Conservation (phyloP, 768 basidiomycete genomes). For the Phaffia tasmanica region DNA sequence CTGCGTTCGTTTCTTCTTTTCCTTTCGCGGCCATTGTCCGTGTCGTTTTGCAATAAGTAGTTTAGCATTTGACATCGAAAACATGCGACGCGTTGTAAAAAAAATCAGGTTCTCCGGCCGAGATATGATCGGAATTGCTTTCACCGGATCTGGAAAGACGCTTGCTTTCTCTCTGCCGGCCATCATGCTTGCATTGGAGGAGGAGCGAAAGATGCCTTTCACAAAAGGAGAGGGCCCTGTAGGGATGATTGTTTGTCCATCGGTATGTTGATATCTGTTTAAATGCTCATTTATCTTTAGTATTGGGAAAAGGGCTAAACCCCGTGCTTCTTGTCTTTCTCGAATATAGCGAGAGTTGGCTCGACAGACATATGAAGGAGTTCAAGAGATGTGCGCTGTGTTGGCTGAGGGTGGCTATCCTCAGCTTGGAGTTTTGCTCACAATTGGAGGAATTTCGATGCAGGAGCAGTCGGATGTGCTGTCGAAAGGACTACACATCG, state of each 20-base stretch:
- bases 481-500: slow-evolving; percentile 83
- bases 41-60: background rate
- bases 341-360: slow-evolving; percentile 64
- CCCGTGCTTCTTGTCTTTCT: background rate
- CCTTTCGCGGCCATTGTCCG: background rate
- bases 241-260: slow-evolving; percentile 92
- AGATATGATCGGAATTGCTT: slow-evolving; percentile 97
- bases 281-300: background rate
- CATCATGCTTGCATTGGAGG: slow-evolving; percentile 91
- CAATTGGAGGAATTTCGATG: slow-evolving; percentile 98
- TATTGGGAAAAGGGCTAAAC: background rate
- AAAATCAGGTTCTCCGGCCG: slow-evolving; percentile 76
- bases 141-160: slow-evolving; percentile 97
- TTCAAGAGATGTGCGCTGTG: slow-evolving; percentile 71
- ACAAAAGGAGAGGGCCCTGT: slow-evolving; percentile 89
- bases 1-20: slow-evolving; percentile 53
- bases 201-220: slow-evolving; percentile 81
- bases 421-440: slow-evolving; percentile 66
- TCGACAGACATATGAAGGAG: slow-evolving; percentile 91
- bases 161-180: slow-evolving; percentile 96
- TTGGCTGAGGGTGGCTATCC: slow-evolving; percentile 78
- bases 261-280: slow-evolving; percentile 37
- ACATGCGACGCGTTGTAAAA: background rate
- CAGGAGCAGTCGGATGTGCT: slow-evolving; percentile 88
- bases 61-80: too few species aligned